phyloP scores from a whole-genome alignment of 2,329 filamentous ascomycete species.

The Arthrobotrys musiformis region DNA sequence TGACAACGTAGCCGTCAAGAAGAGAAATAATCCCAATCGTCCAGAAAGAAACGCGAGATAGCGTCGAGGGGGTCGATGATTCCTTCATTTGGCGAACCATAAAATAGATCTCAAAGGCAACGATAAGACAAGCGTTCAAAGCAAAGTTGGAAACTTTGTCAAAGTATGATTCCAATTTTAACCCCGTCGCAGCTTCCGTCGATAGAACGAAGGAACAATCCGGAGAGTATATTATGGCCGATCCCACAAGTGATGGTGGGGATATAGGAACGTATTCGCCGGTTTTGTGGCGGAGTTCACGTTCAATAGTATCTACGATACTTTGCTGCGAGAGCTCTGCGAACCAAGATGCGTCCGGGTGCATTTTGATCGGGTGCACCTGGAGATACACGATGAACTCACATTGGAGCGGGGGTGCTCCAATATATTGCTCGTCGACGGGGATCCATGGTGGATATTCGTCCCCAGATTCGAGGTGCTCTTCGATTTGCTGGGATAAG shows the following conservation, averaged over 20 bases:
- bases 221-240: constrained; percentile 73
- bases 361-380: constrained; percentile 68
- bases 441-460: constrained; percentile 78
- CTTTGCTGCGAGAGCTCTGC: constrained; percentile 56
- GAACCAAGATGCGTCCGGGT: constrained; percentile 29
- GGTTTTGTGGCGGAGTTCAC: constrained; percentile 71
- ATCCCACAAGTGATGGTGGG: constrained; percentile 71
- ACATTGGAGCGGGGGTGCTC: constrained; percentile 77
- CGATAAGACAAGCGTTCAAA: constrained; percentile 68
- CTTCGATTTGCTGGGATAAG: constrained; percentile 74
- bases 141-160: constrained; percentile 71
- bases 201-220: constrained; percentile 74
- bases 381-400: constrained; percentile 91
- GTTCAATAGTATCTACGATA: constrained; percentile 67
- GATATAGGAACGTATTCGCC: constrained; percentile 69
- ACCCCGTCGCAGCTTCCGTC: constrained; percentile 69
- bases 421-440: constrained; percentile 64
- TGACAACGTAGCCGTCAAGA: constrained; percentile 67
- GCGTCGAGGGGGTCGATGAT: constrained; percentile 74
- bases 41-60: constrained; percentile 74
- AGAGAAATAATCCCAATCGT: constrained; percentile 72
- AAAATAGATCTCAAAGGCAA: constrained; percentile 72
- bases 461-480: constrained; percentile 70
- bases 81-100: constrained; percentile 74
- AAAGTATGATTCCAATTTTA: constrained; percentile 72